A percentile compares a stretch with the other conserved stretches of the same genome.
Evolutionary conservation across 202 grass and related monocot genomes (phyloP).

Genomic region (Carex arenaria): DNA sequence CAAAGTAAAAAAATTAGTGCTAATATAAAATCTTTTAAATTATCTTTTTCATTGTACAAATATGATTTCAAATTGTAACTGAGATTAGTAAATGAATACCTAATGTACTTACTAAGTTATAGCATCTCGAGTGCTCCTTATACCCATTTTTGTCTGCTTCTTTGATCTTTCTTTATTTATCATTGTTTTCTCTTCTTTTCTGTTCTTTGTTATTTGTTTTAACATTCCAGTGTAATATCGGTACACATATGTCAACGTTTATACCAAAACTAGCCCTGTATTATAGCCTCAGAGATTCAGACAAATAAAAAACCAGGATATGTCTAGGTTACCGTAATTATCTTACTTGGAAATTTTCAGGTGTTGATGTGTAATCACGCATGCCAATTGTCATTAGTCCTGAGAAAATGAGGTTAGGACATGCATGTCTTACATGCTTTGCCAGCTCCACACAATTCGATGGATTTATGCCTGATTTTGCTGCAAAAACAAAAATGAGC

Average conservation of each 20-base stretch:
- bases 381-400: slow-evolving; percentile 94
- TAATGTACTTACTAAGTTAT: background rate
- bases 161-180: background rate
- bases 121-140: background rate
- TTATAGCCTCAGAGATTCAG: background rate
- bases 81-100: background rate
- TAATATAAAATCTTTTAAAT: background rate
- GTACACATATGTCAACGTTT: background rate
- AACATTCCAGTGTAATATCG: background rate
- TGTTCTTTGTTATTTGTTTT: background rate
- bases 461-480: slow-evolving; percentile 85
- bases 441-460: slow-evolving; percentile 59
- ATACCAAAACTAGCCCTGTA: background rate
- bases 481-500: slow-evolving; percentile 35
- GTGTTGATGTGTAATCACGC: slow-evolving; percentile 72
- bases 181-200: background rate
- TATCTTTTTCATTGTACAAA: background rate
- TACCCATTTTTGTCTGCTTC: background rate
- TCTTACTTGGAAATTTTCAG: slow-evolving; percentile 62
- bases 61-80: background rate
- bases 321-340: background rate
- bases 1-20: background rate
- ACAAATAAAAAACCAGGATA: background rate
- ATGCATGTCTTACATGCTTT: slow-evolving; percentile 64
- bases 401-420: slow-evolving; percentile 72